Conservation (phyloP, 2,329 filamentous ascomycete species). For the Aureobasidium sp. region DNA sequence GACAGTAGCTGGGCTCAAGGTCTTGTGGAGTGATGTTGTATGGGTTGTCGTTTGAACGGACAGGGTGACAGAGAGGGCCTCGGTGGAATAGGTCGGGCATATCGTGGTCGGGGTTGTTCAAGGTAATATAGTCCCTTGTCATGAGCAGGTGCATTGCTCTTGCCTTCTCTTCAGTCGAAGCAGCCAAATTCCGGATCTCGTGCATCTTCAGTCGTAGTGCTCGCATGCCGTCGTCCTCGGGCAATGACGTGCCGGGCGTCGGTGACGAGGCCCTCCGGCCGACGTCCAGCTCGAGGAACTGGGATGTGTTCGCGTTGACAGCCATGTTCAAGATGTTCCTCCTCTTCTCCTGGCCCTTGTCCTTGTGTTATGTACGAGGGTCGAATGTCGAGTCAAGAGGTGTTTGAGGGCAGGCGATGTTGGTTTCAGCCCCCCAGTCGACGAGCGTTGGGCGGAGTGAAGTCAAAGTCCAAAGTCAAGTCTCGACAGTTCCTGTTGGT, state of each 20-base stretch:
- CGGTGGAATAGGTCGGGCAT: background rate
- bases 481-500: background rate
- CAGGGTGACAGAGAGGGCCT: slow-evolving; percentile 6
- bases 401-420: slow-evolving; percentile 4
- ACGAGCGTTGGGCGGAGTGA: slow-evolving; percentile 2
- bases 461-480: background rate
- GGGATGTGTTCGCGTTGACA: background rate
- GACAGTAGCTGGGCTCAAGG: slow-evolving; percentile 29
- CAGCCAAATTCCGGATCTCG: slow-evolving; percentile 37
- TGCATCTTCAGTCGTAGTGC: slow-evolving; percentile 42
- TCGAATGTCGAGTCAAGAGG: background rate
- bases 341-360: background rate
- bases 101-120: slow-evolving; percentile 1
- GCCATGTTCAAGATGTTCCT: slow-evolving; percentile 1
- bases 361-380: background rate
- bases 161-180: slow-evolving; percentile 44
- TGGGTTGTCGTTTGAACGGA: slow-evolving; percentile 23
- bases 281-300: slow-evolving; percentile 2
- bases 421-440: slow-evolving; percentile 4
- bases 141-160: slow-evolving; percentile 43
- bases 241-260: slow-evolving; percentile 26
- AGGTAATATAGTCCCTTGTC: slow-evolving; percentile 39
- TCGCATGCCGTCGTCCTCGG: slow-evolving; percentile 46
- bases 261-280: background rate
- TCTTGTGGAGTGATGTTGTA: slow-evolving; percentile 30